Evolutionary conservation across 441 rosid species (phyloP).

Genomic region (Heliophila coronopifolia): DNA sequence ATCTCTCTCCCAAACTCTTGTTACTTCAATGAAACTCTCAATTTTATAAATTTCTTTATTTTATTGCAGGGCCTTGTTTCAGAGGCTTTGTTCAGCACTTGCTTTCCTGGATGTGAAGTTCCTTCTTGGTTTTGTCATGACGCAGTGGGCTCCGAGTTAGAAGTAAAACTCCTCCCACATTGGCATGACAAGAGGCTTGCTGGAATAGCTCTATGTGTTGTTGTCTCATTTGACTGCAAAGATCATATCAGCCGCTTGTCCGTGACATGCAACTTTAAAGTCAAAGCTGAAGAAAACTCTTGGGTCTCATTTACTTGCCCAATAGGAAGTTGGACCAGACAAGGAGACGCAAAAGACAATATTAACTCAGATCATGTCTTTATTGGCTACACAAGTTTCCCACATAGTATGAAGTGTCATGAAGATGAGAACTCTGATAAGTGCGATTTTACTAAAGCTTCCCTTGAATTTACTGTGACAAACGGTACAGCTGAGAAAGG

Average conservation of each 20-base stretch:
- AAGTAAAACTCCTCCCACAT: not conserved
- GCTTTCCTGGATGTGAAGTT: constrained; percentile 3
- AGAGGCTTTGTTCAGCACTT: not conserved
- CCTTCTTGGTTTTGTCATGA: constrained; percentile 1
- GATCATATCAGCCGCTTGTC: not conserved
- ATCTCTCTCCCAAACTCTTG: too few relatives aligned
- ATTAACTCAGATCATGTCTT: constrained; percentile 21
- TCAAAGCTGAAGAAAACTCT: not conserved
- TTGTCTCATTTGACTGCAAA: not conserved
- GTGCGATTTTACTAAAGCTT: too few relatives aligned
- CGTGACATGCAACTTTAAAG: not conserved
- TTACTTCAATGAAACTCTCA: not conserved
- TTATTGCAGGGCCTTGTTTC: not conserved
- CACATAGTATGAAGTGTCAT: too few relatives aligned
- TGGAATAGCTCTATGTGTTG: not conserved
- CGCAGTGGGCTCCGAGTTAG: not conserved
- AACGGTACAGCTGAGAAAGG: too few relatives aligned
- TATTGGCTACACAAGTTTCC: constrained; percentile 21
- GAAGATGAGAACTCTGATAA: too few relatives aligned
- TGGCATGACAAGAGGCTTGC: not conserved
- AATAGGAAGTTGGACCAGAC: not conserved
- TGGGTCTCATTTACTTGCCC: constrained; percentile 4
- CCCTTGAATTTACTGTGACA: too few relatives aligned
- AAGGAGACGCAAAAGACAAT: not conserved
- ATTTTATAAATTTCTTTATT: too few relatives aligned